Evolutionary conservation across 208 protist species (phyloP), one percentile per base, ranked within the genome.

Genomic region (Leishmania martiniquensis): DNA sequence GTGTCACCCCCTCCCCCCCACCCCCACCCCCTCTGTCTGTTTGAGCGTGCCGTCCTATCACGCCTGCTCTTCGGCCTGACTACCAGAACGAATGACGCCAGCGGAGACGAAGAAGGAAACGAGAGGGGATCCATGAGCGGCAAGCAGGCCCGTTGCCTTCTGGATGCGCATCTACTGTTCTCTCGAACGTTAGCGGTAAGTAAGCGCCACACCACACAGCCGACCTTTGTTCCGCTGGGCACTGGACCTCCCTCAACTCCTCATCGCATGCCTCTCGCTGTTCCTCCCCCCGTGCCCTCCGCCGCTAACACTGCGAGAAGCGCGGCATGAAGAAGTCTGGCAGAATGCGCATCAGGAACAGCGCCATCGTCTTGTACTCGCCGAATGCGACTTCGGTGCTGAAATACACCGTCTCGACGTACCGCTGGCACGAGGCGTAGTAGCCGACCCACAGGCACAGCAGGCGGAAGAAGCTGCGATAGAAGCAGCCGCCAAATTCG

Each of bases 391-490:
- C 84, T 81, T 95, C 90, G 0, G 93, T 93, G 83, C 84, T 93
- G 86, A 88, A 97, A 80, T 86, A 97, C 55, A 97, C 71, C 54
- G 91, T 97, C 74, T 91, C 91, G 39, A 95, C 85, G 82, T 94
- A 95, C 7, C 89, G 86, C 87, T 95, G 91, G 62, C 83, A 91
- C 32, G 85, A 85, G 13, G 81, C 83, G 81, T 97, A 97, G 84
- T 97, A 91, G n/a, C 86, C 89, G 17, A 95, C 67, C 93, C 93
- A 97, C 47, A 92, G 76, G 75, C 93, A 97, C 57, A 97, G 80
- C 60, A 97, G 80, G 5, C 91, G 91, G 81, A 97, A 95, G 69
- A 94, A 88, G 83, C 93, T 95, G 32, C 90, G 85, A 69, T 90
- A 95, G 73, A 97, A 95, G 72, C 90, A 94, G 49, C 89, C 88